phyloP scores from a whole-genome alignment of 2,329 filamentous ascomycete species.

The Cladosporium sp. region DNA sequence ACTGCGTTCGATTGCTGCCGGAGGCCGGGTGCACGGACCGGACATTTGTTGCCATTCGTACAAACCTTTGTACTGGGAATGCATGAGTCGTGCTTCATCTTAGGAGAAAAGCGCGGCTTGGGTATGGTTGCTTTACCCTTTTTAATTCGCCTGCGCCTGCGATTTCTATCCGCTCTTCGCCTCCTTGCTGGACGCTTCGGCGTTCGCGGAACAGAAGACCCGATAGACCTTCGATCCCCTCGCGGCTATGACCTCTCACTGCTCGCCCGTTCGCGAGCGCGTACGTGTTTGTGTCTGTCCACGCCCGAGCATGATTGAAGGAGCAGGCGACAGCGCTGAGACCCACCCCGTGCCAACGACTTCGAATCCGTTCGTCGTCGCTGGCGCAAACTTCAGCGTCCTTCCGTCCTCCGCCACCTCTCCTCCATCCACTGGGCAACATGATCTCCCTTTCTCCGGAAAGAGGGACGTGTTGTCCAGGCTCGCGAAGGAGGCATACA shows the following conservation, averaged over 20 bases:
- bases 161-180: conserved; percentile 21
- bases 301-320: conserved; percentile 26
- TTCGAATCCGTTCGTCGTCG: conserved; percentile 24
- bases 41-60: conserved; percentile 39
- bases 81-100: conserved; percentile 39
- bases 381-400: conserved; percentile 20
- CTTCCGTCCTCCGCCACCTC: conserved; percentile 20
- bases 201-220: conserved; percentile 22
- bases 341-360: conserved; percentile 29
- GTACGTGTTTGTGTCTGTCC: conserved; percentile 24
- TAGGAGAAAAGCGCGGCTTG: conserved; percentile 37
- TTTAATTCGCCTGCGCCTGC: conserved; percentile 19
- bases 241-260: conserved; percentile 26
- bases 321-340: conserved; percentile 29
- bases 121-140: conserved; percentile 39
- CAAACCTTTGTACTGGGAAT: conserved; percentile 25
- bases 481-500: conserved; percentile 13
- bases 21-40: conserved; percentile 32
- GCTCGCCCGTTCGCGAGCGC: conserved; percentile 12
- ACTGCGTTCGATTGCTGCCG: conserved; percentile 32
- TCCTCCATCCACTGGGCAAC: conserved; percentile 15
- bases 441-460: background rate
- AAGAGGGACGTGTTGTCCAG: background rate
- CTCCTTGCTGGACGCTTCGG: conserved; percentile 20
- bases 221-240: conserved; percentile 27